Conservation (phyloP, 495 filamentous ascomycete species). For the Terfezia claveryi region DNA sequence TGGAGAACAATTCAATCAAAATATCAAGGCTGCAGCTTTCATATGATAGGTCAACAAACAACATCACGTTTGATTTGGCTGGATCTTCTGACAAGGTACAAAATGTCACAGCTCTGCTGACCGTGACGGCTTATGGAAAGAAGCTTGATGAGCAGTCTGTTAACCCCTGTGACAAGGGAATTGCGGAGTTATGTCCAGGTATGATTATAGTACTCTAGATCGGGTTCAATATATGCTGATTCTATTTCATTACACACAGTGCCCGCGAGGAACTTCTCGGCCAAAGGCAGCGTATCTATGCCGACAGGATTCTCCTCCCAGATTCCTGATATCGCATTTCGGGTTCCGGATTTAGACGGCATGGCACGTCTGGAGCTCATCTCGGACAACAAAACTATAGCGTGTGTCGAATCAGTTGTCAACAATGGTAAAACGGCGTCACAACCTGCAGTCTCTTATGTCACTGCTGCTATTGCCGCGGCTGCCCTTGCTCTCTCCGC, state of each 20-base stretch:
- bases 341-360: constrained; percentile 75
- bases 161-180: constrained; percentile 49
- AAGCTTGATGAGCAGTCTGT: constrained; percentile 61
- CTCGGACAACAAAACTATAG: constrained; percentile 36
- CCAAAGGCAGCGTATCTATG: constrained; percentile 44
- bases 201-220: constrained; percentile 18
- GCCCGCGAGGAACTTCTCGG: constrained; percentile 49
- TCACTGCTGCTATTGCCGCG: constrained; percentile 70
- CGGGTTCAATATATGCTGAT: constrained; percentile 16
- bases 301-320: constrained; percentile 43
- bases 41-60: constrained; percentile 51
- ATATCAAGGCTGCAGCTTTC: constrained; percentile 55
- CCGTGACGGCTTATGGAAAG: constrained; percentile 69
- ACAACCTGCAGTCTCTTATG: constrained; percentile 57
- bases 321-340: constrained; percentile 81
- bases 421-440: constrained; percentile 66
- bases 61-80: constrained; percentile 60
- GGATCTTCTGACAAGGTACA: constrained; percentile 51
- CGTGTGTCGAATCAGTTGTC: constrained; percentile 64
- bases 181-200: constrained; percentile 66
- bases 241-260: constrained; percentile 26
- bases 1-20: constrained; percentile 38
- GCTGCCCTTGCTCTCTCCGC: constrained; percentile 58
- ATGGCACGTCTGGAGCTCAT: constrained; percentile 58
- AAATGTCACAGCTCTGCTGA: constrained; percentile 60